Percentiles rank a stretch among this genome's conserved stretches.
Conservation (phyloP, 2,329 filamentous ascomycete genomes). For the Hymenoscyphus occultus region DNA sequence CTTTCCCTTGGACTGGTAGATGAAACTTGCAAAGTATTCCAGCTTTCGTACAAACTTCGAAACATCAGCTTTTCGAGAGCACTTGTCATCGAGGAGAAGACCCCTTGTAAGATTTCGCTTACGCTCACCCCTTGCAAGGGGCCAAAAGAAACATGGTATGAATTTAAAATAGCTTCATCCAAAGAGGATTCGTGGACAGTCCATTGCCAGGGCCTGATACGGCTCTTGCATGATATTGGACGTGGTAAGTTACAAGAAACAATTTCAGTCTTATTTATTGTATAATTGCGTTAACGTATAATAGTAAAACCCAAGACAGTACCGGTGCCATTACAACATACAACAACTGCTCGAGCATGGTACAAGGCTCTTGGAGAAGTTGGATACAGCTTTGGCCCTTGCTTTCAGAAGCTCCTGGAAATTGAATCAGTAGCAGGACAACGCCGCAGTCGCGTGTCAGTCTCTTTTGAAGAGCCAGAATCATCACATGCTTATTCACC, state of each 20-base stretch:
- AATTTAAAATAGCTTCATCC: constrained; percentile 31
- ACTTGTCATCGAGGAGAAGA: constrained; percentile 8
- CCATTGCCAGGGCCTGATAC: constrained; percentile 10
- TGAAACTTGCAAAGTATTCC: no score
- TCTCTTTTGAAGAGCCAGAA: constrained; percentile 9
- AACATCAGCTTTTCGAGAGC: constrained; percentile 14
- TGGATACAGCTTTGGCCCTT: constrained; percentile 27
- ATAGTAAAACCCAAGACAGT: no score
- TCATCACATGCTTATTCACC: constrained; percentile 10
- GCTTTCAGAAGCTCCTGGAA: constrained; percentile 24
- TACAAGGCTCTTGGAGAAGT: constrained; percentile 25
- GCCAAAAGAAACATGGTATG: constrained; percentile 24
- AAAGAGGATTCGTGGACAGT: constrained; percentile 28
- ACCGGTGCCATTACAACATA: constrained; percentile 9
- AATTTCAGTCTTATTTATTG: no score
- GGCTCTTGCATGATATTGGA: constrained; percentile 22
- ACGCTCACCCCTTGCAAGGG: not conserved
- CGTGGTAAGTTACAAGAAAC: not conserved
- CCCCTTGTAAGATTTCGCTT: constrained; percentile 4
- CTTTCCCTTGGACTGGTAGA: not conserved
- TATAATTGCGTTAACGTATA: no score
- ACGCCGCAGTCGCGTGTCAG: constrained; percentile 5
- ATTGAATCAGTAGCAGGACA: constrained; percentile 11
- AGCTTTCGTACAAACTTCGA: constrained; percentile 13
- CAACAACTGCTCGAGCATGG: constrained; percentile 7